Evolutionary conservation across 2,329 filamentous ascomycete genomes (phyloP).

Genomic region (Coniochaeta prunicola): DNA sequence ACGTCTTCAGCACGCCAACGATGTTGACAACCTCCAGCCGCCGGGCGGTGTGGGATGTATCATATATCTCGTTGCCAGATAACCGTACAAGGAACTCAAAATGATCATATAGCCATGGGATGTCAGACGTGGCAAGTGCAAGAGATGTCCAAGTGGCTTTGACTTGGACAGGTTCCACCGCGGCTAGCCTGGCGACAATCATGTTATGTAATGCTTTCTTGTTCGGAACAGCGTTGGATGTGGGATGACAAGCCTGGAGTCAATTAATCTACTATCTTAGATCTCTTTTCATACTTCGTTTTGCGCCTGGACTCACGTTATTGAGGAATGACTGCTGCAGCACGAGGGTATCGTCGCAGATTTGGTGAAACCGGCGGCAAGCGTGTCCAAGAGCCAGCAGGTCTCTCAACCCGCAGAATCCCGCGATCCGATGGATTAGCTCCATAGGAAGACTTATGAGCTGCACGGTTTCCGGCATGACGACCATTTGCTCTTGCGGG

Average conservation of each 20-base stretch:
- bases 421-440: neutral
- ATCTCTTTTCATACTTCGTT: too few relatives aligned
- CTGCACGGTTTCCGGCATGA: neutral
- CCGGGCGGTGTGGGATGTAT: too few relatives aligned
- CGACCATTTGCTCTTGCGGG: too few relatives aligned
- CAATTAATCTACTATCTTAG: neutral
- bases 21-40: neutral
- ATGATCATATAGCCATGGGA: neutral
- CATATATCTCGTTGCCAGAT: too few relatives aligned
- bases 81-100: neutral
- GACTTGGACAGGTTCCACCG: neutral
- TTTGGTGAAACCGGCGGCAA: neutral
- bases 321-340: neutral
- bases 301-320: neutral
- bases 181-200: neutral
- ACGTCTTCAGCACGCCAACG: neutral
- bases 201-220: neutral
- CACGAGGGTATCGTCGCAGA: neutral
- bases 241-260: neutral
- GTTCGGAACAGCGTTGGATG: neutral
- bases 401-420: neutral
- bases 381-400: neutral
- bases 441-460: neutral
- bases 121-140: neutral
- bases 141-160: neutral